Conservation (phyloP, 2,329 filamentous ascomycete genomes). For the Fusarium sp. region DNA sequence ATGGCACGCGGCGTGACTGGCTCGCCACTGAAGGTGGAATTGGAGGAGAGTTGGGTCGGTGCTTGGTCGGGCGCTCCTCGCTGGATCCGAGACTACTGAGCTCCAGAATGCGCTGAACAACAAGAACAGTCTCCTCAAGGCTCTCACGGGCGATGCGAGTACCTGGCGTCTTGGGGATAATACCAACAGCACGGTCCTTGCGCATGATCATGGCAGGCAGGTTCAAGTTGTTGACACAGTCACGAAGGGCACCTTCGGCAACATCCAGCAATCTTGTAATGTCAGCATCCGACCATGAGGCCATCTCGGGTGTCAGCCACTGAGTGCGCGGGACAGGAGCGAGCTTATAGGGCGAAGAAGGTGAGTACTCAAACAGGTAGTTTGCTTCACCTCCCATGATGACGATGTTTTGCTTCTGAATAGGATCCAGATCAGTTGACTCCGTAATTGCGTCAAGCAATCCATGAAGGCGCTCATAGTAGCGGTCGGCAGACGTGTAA, state of each 20-base stretch:
- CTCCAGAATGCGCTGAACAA: slow-evolving; percentile 92
- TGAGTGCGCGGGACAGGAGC: slow-evolving; percentile 70
- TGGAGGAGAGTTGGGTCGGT: slow-evolving; percentile 30
- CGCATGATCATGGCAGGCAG: slow-evolving; percentile 83
- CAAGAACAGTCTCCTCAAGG: slow-evolving; percentile 94
- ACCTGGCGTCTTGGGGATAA: slow-evolving; percentile 71
- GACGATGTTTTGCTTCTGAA: slow-evolving; percentile 81
- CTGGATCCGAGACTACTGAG: slow-evolving; percentile 67
- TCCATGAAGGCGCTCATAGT: slow-evolving; percentile 87
- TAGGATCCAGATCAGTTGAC: slow-evolving; percentile 66
- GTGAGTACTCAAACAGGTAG: slow-evolving; percentile 87
- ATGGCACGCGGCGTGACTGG: slow-evolving; percentile 69
- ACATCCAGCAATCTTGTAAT: slow-evolving; percentile 86
- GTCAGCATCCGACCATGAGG: slow-evolving; percentile 77
- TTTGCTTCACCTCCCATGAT: slow-evolving; percentile 97
- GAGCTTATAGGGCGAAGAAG: slow-evolving; percentile 72
- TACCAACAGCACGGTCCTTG: slow-evolving; percentile 87
- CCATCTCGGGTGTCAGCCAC: slow-evolving; percentile 85
- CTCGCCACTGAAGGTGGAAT: slow-evolving; percentile 18
- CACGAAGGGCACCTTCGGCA: slow-evolving; percentile 83
- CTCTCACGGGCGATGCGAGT: slow-evolving; percentile 84
- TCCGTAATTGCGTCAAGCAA: slow-evolving; percentile 80
- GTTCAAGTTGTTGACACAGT: slow-evolving; percentile 82
- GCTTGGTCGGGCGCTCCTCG: slow-evolving; percentile 42
- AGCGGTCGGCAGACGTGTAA: slow-evolving; percentile 87